These are phyloP conservation scores for Ramalina intermedia DNA, from an alignment of 495 filamentous ascomycete species.

Conservation along the genomic window DNA sequence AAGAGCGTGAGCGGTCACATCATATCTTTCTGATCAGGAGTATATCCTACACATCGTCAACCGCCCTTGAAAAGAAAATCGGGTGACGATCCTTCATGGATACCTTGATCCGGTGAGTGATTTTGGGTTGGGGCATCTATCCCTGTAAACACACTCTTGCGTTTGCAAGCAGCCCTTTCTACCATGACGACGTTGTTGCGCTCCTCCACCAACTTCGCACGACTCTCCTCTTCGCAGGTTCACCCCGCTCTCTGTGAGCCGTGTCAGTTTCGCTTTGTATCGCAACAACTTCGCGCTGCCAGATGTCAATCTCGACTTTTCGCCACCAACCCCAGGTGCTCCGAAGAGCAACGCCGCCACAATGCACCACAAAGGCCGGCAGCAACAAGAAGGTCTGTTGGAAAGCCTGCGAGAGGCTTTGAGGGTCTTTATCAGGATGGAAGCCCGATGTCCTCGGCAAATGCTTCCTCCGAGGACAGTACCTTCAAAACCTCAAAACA, in stretches of 20 bases:
- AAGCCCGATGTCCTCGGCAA: slow-evolving; percentile 24
- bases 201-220: slow-evolving; percentile 49
- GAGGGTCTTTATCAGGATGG: slow-evolving; percentile 27
- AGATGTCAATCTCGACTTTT: slow-evolving; percentile 38
- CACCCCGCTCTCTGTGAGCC: slow-evolving; percentile 29
- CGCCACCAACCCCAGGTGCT: slow-evolving; percentile 34
- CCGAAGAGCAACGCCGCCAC: slow-evolving; percentile 29
- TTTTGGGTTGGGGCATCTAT: no score
- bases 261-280: slow-evolving; percentile 22
- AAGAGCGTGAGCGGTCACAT: no score
- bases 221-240: slow-evolving; percentile 41
- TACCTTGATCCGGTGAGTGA: no score
- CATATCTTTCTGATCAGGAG: no score
- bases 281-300: slow-evolving; percentile 29
- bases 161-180: not conserved
- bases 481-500: slow-evolving; percentile 17
- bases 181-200: slow-evolving; percentile 53
- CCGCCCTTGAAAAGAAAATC: no score
- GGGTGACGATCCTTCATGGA: no score
- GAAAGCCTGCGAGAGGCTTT: slow-evolving; percentile 29
- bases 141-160: no score
- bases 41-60: no score
- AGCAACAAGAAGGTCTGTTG: slow-evolving; percentile 13
- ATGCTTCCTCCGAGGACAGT: no score
- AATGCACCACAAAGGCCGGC: slow-evolving; percentile 17